Evolutionary conservation across 768 basidiomycete genomes (phyloP).

Genomic region (Rickenella mellea): DNA sequence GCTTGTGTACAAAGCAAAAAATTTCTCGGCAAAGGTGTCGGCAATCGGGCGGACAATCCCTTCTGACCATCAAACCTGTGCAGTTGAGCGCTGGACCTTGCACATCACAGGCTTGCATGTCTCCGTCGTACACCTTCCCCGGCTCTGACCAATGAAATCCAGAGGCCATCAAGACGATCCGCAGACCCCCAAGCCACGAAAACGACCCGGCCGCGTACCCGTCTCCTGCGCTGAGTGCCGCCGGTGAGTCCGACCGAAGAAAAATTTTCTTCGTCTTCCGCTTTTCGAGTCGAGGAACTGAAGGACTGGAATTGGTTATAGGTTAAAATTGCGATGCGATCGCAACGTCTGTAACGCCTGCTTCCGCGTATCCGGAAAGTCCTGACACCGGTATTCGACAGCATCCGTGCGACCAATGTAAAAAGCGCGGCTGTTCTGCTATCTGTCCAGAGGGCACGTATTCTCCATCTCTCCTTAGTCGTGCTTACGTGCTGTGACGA

Average conservation of each 20-base stretch:
- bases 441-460: slow-evolving; percentile 67
- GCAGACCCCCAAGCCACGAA: neutral
- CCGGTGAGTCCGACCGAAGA: slow-evolving; percentile 16
- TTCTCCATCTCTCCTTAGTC: neutral
- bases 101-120: no score
- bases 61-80: no score
- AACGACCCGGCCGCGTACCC: slow-evolving; percentile 37
- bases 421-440: slow-evolving; percentile 60
- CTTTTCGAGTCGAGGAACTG: neutral
- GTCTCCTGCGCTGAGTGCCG: slow-evolving; percentile 30
- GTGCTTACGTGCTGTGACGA: neutral
- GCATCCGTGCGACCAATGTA: slow-evolving; percentile 75
- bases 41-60: no score
- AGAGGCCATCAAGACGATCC: no score
- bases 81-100: no score
- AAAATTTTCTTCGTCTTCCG: neutral
- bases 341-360: slow-evolving; percentile 34
- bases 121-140: no score
- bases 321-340: slow-evolving; percentile 60
- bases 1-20: no score
- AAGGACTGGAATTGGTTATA: slow-evolving; percentile 14
- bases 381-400: slow-evolving; percentile 16
- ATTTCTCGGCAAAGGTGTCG: no score
- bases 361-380: neutral
- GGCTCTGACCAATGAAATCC: no score